Evolutionary conservation across 116 monocot species (phyloP).

Genomic region (Phalaenopsis hybrid): DNA sequence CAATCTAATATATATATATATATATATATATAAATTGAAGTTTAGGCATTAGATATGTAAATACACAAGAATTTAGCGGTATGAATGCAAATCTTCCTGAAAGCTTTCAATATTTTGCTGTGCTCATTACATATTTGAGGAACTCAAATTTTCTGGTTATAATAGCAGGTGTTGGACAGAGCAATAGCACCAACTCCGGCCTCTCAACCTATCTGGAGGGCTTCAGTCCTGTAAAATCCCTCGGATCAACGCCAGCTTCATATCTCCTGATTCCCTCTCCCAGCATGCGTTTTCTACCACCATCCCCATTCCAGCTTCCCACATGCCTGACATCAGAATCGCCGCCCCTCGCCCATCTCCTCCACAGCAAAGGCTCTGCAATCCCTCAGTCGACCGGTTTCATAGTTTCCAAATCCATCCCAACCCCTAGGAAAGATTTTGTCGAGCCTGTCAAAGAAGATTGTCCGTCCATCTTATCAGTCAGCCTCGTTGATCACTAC

Average conservation of each 20-base stretch:
- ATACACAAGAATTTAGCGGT: no score
- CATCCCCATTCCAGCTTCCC: slow-evolving; percentile 64
- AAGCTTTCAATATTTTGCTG: background rate
- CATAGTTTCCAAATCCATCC: slow-evolving; percentile 68
- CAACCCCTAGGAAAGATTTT: slow-evolving; percentile 29
- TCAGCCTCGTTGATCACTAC: slow-evolving; percentile 82
- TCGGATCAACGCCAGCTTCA: slow-evolving; percentile 47
- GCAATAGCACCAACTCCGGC: slow-evolving; percentile 17
- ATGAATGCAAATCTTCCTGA: background rate
- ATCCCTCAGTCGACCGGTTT: slow-evolving; percentile 67
- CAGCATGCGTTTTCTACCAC: slow-evolving; percentile 45
- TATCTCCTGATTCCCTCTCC: slow-evolving; percentile 75
- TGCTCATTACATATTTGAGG: background rate
- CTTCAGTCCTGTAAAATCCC: slow-evolving; percentile 69
- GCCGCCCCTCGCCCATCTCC: slow-evolving; percentile 81
- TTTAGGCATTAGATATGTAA: no score
- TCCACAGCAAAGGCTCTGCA: slow-evolving; percentile 90
- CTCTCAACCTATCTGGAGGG: slow-evolving; percentile 62
- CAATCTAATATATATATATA: no score
- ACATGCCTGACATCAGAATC: slow-evolving; percentile 85
- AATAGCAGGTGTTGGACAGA: slow-evolving; percentile 41
- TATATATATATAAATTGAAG: no score
- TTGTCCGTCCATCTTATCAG: slow-evolving; percentile 67
- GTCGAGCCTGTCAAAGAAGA: slow-evolving; percentile 39
- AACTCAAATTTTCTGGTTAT: background rate